These are phyloP conservation scores for Aspergillus hortae DNA, from an alignment of 2,329 filamentous ascomycete genomes.

Conservation along the genomic window DNA sequence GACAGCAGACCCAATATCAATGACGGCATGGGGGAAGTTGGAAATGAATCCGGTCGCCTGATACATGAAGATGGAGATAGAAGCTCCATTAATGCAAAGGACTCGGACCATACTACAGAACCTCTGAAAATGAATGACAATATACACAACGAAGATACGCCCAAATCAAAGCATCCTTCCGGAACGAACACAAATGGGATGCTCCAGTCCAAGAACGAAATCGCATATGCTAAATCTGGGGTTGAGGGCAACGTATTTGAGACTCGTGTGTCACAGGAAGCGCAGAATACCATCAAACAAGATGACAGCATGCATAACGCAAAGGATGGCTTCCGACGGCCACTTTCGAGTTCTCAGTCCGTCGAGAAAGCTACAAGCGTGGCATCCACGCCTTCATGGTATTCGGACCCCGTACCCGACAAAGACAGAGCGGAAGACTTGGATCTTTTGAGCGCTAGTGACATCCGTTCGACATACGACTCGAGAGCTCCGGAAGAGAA, in stretches of 20 bases:
- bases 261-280: neutral
- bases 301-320: neutral
- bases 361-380: neutral
- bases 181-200: neutral
- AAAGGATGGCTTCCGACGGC: neutral
- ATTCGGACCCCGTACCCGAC: conserved; percentile 4
- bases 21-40: neutral
- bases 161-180: neutral
- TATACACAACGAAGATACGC: neutral
- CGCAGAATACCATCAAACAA: neutral
- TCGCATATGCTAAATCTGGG: neutral
- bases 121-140: neutral
- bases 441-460: conserved; percentile 32
- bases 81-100: neutral
- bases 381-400: neutral
- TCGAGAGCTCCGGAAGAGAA: conserved; percentile 18
- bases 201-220: neutral
- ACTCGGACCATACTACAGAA: neutral
- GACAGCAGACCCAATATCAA: neutral
- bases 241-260: neutral
- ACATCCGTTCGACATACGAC: conserved; percentile 32
- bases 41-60: neutral
- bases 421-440: conserved; percentile 28
- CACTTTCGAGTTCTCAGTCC: neutral
- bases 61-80: neutral